Conservation (phyloP, 2,329 filamentous ascomycete species). For the Pyricularia grisea region DNA sequence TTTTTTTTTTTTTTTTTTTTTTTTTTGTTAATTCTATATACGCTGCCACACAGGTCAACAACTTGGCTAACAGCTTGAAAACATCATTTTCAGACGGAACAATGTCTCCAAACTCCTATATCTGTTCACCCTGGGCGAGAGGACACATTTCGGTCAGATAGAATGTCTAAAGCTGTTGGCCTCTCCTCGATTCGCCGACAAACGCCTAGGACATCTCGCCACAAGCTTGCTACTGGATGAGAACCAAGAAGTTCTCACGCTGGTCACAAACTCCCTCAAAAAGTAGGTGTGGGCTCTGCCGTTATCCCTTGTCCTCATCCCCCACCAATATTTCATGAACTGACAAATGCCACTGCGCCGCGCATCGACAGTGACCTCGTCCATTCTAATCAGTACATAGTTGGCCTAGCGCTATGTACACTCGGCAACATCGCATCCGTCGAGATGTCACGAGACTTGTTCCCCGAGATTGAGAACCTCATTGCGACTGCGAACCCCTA, state of each 20-base stretch:
- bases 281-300: slow-evolving; percentile 49
- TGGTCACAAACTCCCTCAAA: slow-evolving; percentile 96
- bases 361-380: slow-evolving; percentile 64
- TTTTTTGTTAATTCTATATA: not conserved
- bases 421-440: slow-evolving; percentile 95
- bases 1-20: not conserved
- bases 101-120: slow-evolving; percentile 98
- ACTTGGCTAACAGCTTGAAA: not conserved
- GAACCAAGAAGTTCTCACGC: slow-evolving; percentile 93
- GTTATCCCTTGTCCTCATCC: not conserved
- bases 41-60: not conserved
- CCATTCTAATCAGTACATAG: slow-evolving; percentile 97
- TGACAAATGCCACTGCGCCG: not conserved
- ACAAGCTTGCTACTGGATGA: slow-evolving; percentile 95
- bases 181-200: slow-evolving; percentile 95
- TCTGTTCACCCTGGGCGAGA: slow-evolving; percentile 92
- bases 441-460: slow-evolving; percentile 96
- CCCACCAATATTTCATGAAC: not conserved
- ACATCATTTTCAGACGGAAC: slow-evolving; percentile 60
- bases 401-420: slow-evolving; percentile 90
- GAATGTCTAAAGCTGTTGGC: slow-evolving; percentile 97
- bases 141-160: slow-evolving; percentile 98
- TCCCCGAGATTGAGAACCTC: slow-evolving; percentile 88
- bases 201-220: slow-evolving; percentile 87
- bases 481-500: slow-evolving; percentile 95